Evolutionary conservation across 2,329 filamentous ascomycete species (phyloP).

Genomic region (Penicillium nordicum): DNA sequence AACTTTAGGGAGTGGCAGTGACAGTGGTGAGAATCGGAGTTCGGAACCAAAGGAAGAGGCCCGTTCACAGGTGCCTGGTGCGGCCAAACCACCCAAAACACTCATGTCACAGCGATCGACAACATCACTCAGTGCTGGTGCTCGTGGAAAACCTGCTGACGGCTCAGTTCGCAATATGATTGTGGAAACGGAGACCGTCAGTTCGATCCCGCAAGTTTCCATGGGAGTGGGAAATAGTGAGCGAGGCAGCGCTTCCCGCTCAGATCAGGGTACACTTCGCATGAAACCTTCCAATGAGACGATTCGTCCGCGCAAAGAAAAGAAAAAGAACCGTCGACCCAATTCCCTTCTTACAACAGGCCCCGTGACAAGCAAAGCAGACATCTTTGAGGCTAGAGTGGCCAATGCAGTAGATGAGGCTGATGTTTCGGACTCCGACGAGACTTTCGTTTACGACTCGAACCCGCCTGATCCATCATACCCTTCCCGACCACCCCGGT

Average conservation of each 20-base stretch:
- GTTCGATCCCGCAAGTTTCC: slow-evolving; percentile 79
- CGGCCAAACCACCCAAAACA: slow-evolving; percentile 48
- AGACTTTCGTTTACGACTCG: slow-evolving; percentile 98
- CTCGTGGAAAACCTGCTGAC: slow-evolving; percentile 67
- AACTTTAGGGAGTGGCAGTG: slow-evolving; percentile 58
- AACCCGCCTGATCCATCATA: slow-evolving; percentile 68
- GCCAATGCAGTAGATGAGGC: slow-evolving; percentile 94
- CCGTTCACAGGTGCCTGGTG: slow-evolving; percentile 35
- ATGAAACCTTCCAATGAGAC: slow-evolving; percentile 92
- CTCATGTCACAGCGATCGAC: slow-evolving; percentile 65
- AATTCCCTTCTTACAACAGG: slow-evolving; percentile 46
- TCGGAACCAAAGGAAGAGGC: slow-evolving; percentile 37
- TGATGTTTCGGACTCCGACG: slow-evolving; percentile 93
- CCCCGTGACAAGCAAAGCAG: slow-evolving; percentile 85
- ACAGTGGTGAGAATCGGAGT: slow-evolving; percentile 46
- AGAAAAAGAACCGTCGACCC: slow-evolving; percentile 78
- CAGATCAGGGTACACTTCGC: slow-evolving; percentile 69
- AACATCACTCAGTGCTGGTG: slow-evolving; percentile 56
- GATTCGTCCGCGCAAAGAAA: slow-evolving; percentile 89
- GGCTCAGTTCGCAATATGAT: slow-evolving; percentile 88
- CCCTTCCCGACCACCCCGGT: slow-evolving; percentile 62
- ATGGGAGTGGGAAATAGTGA: slow-evolving; percentile 61
- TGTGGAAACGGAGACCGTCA: slow-evolving; percentile 94
- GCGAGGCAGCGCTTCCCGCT: slow-evolving; percentile 55
- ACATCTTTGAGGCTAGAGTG: slow-evolving; percentile 96